Conservation (phyloP, 371 early-diverging fungal genomes). For the Mortierella sp. region DNA sequence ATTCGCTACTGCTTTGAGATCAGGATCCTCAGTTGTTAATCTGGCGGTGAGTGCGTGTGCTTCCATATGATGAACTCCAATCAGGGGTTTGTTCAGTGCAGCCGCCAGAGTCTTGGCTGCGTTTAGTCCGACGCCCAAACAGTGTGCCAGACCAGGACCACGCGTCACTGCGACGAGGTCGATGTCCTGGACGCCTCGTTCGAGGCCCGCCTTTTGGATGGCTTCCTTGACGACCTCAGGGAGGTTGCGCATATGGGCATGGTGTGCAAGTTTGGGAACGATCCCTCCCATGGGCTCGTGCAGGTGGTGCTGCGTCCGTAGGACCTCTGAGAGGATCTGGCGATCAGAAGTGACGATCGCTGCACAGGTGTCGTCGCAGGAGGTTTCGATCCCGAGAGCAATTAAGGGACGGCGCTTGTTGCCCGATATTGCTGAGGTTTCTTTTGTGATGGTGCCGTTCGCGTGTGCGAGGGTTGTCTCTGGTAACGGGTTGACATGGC, state of each 20-base stretch:
- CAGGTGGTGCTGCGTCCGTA: slow-evolving; percentile 73
- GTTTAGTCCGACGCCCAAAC: slow-evolving; percentile 80
- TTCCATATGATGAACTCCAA: slow-evolving; percentile 90
- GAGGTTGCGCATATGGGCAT: slow-evolving; percentile 74
- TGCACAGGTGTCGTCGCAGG: slow-evolving; percentile 89
- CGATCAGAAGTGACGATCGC: slow-evolving; percentile 82
- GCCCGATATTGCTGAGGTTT: neutral
- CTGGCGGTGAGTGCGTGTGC: slow-evolving; percentile 55
- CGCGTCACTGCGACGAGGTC: slow-evolving; percentile 87
- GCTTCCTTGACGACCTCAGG: slow-evolving; percentile 75
- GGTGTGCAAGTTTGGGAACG: slow-evolving; percentile 81
- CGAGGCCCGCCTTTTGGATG: slow-evolving; percentile 67
- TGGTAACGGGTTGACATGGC: neutral
- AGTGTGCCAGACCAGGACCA: slow-evolving; percentile 85
- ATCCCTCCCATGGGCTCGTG: slow-evolving; percentile 88
- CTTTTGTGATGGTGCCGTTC: neutral
- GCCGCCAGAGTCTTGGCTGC: slow-evolving; percentile 86
- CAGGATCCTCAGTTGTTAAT: slow-evolving; percentile 19
- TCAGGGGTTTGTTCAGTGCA: slow-evolving; percentile 74
- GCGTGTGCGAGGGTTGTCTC: neutral
- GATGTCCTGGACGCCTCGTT: slow-evolving; percentile 62
- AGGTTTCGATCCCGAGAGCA: slow-evolving; percentile 83
- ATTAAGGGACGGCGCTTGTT: slow-evolving; percentile 28
- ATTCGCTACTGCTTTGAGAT: neutral
- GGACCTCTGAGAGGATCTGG: slow-evolving; percentile 72